These are phyloP conservation scores for Gaertneriomyces sp. DNA, from an alignment of 192 early-diverging fungal species.

Conservation along the genomic window DNA sequence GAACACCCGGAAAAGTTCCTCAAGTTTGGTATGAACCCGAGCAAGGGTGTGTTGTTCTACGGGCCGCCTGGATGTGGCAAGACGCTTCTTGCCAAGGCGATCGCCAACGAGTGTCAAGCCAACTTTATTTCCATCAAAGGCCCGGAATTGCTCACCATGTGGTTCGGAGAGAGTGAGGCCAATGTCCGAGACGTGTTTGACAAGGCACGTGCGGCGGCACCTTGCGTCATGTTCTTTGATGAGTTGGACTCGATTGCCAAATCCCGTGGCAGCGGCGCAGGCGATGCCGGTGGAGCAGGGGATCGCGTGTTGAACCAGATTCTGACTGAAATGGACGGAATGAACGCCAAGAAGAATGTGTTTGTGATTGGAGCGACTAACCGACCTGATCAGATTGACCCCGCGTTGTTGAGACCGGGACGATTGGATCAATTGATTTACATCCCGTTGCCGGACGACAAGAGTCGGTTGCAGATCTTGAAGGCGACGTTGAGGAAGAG, in stretches of 20 bases:
- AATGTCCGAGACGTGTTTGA: slow-evolving; percentile 99
- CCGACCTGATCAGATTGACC: slow-evolving; percentile 97
- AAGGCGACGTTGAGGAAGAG: slow-evolving; percentile 91
- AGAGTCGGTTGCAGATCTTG: slow-evolving; percentile 80
- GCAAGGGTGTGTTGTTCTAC: slow-evolving; percentile 97
- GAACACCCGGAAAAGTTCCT: slow-evolving; percentile 99
- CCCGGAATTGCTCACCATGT: slow-evolving; percentile 98
- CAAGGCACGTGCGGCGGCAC: slow-evolving; percentile 94
- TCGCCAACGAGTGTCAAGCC: slow-evolving; percentile 99
- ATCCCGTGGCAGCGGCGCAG: slow-evolving; percentile 74
- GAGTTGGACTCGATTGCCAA: slow-evolving; percentile 98
- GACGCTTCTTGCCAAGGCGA: slow-evolving; percentile 97
- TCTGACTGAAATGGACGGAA: slow-evolving; percentile 99
- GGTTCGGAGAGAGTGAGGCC: slow-evolving; percentile 99
- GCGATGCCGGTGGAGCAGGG: slow-evolving; percentile 89
- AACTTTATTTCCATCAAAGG: slow-evolving; percentile 99
- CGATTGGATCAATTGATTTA: slow-evolving; percentile 99
- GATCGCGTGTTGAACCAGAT: slow-evolving; percentile 99
- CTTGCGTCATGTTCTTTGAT: slow-evolving; percentile 99
- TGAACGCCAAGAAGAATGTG: slow-evolving; percentile 99
- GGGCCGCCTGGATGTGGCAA: slow-evolving; percentile 99
- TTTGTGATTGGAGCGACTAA: slow-evolving; percentile 99
- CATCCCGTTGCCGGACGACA: slow-evolving; percentile 89
- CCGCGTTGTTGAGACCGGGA: slow-evolving; percentile 93
- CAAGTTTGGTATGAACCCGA: slow-evolving; percentile 97